A percentile compares a stretch with the other conserved stretches of the same genome.
These are phyloP conservation scores for Bonia amplexicaulis DNA, from an alignment of 176 grass and related monocot species.

Conservation along the genomic window DNA sequence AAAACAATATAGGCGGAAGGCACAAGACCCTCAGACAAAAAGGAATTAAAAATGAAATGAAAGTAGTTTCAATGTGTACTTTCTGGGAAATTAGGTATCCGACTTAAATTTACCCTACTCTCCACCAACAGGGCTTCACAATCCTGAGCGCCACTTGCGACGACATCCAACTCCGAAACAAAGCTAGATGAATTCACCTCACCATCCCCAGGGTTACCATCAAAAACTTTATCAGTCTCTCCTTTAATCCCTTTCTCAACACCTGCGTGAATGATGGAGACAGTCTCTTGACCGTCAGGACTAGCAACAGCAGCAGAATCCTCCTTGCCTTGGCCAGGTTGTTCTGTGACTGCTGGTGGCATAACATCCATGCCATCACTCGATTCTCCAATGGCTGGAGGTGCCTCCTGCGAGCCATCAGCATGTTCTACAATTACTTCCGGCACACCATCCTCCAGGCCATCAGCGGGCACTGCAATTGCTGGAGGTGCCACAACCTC, in stretches of 20 bases:
- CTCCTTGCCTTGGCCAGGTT: slow-evolving; percentile 7
- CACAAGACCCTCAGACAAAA: slow-evolving; percentile 43
- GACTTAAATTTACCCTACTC: slow-evolving; percentile 82
- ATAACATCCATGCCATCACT: neutral
- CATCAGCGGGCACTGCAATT: neutral
- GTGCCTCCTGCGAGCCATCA: slow-evolving; percentile 2
- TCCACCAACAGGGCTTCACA: slow-evolving; percentile 57
- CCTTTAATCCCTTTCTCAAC: slow-evolving; percentile 38
- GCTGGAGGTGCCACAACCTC: slow-evolving; percentile 16
- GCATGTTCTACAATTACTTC: slow-evolving; percentile 10
- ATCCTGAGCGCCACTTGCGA: slow-evolving; percentile 42
- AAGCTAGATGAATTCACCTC: slow-evolving; percentile 22
- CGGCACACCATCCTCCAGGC: neutral
- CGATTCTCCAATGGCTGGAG: slow-evolving; percentile 16
- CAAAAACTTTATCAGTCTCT: slow-evolving; percentile 7
- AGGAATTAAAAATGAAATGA: slow-evolving; percentile 63
- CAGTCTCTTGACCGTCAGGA: neutral
- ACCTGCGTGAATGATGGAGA: slow-evolving; percentile 7
- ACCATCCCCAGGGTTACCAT: slow-evolving; percentile 19
- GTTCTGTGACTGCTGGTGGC: neutral
- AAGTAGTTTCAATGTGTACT: slow-evolving; percentile 99
- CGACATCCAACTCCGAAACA: slow-evolving; percentile 35
- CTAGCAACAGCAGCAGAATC: slow-evolving; percentile 16
- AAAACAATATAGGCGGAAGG: slow-evolving; percentile 39
- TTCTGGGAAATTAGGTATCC: slow-evolving; percentile 98